These are phyloP conservation scores for Lichtheimia corymbifera DNA, from an alignment of 371 early-diverging fungal genomes.

Conservation along the genomic window DNA sequence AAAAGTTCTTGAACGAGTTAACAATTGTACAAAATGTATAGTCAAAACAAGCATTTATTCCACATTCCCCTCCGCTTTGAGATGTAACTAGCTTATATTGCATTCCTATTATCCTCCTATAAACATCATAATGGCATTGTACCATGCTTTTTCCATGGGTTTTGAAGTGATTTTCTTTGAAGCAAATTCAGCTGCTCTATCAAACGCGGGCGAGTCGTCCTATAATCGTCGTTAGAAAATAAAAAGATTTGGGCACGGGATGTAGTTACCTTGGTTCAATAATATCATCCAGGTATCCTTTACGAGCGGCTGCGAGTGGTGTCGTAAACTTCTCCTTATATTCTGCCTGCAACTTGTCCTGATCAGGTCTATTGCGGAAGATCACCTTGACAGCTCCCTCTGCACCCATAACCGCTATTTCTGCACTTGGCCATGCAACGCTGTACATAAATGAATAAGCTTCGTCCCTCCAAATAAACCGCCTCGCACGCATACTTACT, in stretches of 20 bases:
- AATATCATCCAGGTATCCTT: conserved; percentile 94
- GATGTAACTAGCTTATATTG: conserved; percentile 1
- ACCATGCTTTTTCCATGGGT: conserved; percentile 94
- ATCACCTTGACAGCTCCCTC: conserved; percentile 97
- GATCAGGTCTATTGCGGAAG: conserved; percentile 76
- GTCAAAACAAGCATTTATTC: background rate
- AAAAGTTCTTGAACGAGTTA: conserved; percentile 34
- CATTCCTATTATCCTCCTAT: background rate
- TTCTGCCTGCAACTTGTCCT: conserved; percentile 79
- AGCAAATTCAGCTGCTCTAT: conserved; percentile 89
- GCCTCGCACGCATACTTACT: conserved; percentile 28
- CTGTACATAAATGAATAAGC: conserved; percentile 39
- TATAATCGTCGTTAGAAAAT: conserved; percentile 2
- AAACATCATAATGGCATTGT: conserved; percentile 80
- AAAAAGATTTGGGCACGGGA: too few relatives aligned
- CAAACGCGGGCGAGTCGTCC: conserved; percentile 78
- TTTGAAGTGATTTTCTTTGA: conserved; percentile 68
- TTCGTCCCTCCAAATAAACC: background rate
- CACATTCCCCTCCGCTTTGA: background rate
- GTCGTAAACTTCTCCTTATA: conserved; percentile 93
- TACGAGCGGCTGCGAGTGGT: conserved; percentile 94
- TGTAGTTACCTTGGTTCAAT: conserved; percentile 70
- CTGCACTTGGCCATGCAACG: conserved; percentile 96
- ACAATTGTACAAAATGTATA: conserved; percentile 33
- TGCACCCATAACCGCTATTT: conserved; percentile 98